phyloP scores from a whole-genome alignment of 768 basidiomycete species.

The Trametes elegans region DNA sequence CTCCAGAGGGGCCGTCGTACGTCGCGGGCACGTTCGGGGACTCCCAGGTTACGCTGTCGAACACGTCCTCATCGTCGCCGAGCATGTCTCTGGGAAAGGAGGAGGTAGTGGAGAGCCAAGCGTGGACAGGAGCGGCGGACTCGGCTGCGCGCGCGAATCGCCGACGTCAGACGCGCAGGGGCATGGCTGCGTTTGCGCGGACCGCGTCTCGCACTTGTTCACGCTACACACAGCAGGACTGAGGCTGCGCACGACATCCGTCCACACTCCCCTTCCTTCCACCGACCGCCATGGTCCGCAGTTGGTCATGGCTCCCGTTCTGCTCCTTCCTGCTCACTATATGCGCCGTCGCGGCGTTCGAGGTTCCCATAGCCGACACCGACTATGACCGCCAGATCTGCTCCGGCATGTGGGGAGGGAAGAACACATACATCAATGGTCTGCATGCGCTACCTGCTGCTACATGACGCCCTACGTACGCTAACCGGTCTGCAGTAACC shows the following conservation, averaged over 20 bases:
- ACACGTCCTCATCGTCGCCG: conserved; percentile 86
- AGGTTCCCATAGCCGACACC: conserved; percentile 66
- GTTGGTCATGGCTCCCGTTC: conserved; percentile 23
- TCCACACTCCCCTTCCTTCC: conserved; percentile 22
- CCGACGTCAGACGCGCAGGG: conserved; percentile 13
- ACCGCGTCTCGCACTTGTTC: conserved; percentile 4
- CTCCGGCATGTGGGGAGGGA: conserved; percentile 90
- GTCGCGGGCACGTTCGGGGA: conserved; percentile 56
- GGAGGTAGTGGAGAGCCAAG: background rate
- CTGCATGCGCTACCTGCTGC: conserved; percentile 25
- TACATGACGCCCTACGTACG: conserved; percentile 6
- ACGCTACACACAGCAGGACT: background rate
- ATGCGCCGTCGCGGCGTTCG: conserved; percentile 46
- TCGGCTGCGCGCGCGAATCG: conserved; percentile 13
- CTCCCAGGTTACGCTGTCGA: conserved; percentile 92
- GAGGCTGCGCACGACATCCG: conserved; percentile 22
- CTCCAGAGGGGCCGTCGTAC: conserved; percentile 39
- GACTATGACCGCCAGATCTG: conserved; percentile 90
- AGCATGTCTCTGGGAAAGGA: conserved; percentile 47
- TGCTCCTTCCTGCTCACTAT: conserved; percentile 34
- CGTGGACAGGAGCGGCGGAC: background rate
- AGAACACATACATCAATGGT: conserved; percentile 84
- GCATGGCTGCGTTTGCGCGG: background rate
- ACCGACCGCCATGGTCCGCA: conserved; percentile 24
- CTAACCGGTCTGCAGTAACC: conserved; percentile 50